Evolutionary conservation across 2,329 filamentous ascomycete genomes (phyloP), one percentile per base, ranked within the genome.

Genomic region (Talaromyces piceae): DNA sequence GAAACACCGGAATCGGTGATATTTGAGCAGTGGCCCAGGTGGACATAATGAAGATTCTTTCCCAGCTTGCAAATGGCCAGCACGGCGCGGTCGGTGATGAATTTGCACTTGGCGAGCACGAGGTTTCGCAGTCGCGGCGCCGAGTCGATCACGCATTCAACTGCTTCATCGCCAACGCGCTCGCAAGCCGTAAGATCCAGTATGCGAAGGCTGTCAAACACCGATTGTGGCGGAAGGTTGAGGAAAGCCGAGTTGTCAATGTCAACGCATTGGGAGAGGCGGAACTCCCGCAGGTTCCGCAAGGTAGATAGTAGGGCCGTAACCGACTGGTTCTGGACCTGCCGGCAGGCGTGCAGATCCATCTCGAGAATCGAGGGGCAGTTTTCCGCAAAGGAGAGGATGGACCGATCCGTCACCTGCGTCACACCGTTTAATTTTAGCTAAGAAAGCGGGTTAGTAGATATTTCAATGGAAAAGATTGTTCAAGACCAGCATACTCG

Each of bases 1-100:
- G 87, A 87, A 16, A 98, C 89, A 1, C 89, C 91, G 30, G 83
- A 78, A 63, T 98, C 93, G 0, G 91, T 96, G 63, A 98, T 91
- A 44, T 91, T 83, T 25, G 82, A 82, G 68, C 93, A 98, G 67
- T 98, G 93, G 8, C 93, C 93, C 2, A 98, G 78, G 64, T 98
- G 93, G 48, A 98, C 85, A 67, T 95, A 97, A 68, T 98, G 93
- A 50, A 98, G 74, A 61, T 97, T 98, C 75, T 96, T 97, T 56
- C 91, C 90, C 3, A 98, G 78, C 60, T 82, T 85, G 51, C 90
- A 86, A 57, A 98, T 97, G 51, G 91, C 86, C 59, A 86, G 77
- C 7, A 98, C 90, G 7, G 91, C 86, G 44, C 81, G 79, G 70
- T 98, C 91, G 1, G 93, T 97, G 62, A 98, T 88, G 62, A 91